Percentiles rank a stretch among this genome's conserved stretches.
Conservation (phyloP, 2,329 filamentous ascomycete species). For the Sarocladium strictum region DNA sequence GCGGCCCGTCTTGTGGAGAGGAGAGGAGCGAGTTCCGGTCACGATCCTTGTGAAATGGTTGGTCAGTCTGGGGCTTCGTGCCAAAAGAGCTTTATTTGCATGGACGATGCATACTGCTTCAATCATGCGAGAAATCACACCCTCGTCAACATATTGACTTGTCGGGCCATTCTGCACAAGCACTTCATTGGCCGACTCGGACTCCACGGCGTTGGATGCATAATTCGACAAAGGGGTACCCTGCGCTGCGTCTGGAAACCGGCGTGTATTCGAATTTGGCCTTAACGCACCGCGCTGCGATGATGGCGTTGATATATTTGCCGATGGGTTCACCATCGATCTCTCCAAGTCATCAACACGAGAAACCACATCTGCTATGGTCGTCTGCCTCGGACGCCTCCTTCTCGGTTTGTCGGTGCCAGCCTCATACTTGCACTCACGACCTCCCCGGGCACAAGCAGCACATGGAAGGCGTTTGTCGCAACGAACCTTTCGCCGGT, state of each 20-base stretch:
- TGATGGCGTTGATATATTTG: not conserved
- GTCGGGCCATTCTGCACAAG: constrained; percentile 4
- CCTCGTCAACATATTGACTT: constrained; percentile 5
- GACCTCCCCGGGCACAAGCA: not conserved
- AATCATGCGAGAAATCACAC: not conserved
- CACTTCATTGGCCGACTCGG: not conserved
- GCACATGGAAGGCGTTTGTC: constrained; percentile 1
- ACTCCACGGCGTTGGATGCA: not conserved
- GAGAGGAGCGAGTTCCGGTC: not conserved
- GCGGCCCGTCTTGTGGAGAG: not conserved
- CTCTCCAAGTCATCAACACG: not conserved
- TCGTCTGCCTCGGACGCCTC: not conserved
- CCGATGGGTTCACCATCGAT: not conserved
- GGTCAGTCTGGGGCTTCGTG: not conserved
- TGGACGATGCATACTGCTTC: no score
- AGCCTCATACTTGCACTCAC: not conserved
- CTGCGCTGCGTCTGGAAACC: not conserved
- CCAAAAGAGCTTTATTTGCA: no score
- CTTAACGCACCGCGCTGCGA: not conserved
- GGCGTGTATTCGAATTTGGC: not conserved
- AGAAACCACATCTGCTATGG: constrained; percentile 4
- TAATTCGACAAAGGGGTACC: not conserved
- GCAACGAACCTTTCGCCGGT: constrained; percentile 7
- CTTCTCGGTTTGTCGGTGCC: not conserved
- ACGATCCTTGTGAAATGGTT: not conserved